Base-by-base conservation (phyloP, 352 stramenopile genomes). In the Globisporangium heterothallicum region DNA sequence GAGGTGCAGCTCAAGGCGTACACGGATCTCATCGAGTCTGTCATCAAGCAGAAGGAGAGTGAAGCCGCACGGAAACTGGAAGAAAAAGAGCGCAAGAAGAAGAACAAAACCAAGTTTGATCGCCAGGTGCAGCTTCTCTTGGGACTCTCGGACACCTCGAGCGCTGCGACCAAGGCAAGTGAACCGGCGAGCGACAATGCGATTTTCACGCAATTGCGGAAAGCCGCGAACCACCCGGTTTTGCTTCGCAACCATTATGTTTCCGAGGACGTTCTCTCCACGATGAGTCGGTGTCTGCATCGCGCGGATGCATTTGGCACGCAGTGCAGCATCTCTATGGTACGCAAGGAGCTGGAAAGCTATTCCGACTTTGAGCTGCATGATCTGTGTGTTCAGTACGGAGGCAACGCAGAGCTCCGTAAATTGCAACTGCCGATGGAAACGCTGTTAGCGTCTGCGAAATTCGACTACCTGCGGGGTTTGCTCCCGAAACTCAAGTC, bases 351-450 rank as follows among this genome's bases (percentile, higher is more conserved):
- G 61, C 66, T 99, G 4, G 78, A 96, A 36, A 84, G 79, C 10
- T 98, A 97, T 59, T 94, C 75, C 29, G 96, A 99, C 54, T 99
- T 97, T 72, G 87, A 98, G 32, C 72, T 99, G 36, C 94, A 99
- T 58, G 78, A 96, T 56, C 64, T 97, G 12, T 97, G 89, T 53
- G 68, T 96, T 12, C 80, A 97, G 55, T 94, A 98, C 49, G 59
- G 61, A 52, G 75, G 61, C 0, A 89, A 84, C 40, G 74, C 86
- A 46, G 73, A 92, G 49, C 70, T 98, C 6, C 70, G 76, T 0
- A 65, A 84, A 49, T 80, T 98, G 19, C 82, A 93, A 56, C 61
- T 99, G 26, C 65, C 84, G 0, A 80, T 84, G 56, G 76, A 97
- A 36, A 86, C 84, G 43, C 67, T 99, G 3, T 88, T 98, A 38